These are phyloP conservation scores for Nigrograna mackinnonii DNA, from an alignment of 2,329 filamentous ascomycete genomes.

Conservation along the genomic window DNA sequence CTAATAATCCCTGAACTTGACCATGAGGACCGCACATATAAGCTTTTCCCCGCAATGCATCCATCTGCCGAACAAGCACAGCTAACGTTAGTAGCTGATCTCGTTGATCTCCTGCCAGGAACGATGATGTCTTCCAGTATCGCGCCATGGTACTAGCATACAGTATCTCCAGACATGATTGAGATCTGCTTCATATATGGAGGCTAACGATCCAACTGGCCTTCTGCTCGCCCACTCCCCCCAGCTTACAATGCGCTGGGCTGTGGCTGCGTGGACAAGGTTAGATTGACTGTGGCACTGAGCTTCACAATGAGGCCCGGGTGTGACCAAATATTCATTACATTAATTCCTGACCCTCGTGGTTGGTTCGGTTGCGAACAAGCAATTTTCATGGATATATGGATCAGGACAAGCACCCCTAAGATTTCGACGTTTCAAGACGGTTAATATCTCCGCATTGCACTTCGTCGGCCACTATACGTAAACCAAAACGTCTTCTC, in stretches of 20 bases:
- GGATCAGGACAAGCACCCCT: conserved; percentile 12
- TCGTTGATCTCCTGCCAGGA: conserved; percentile 7
- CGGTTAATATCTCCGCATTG: conserved; percentile 25
- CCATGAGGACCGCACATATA: conserved; percentile 19
- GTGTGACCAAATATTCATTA: conserved; percentile 22
- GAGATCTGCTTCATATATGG: too few species aligned
- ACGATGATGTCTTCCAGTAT: conserved; percentile 2
- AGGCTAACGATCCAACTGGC: background rate
- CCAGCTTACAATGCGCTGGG: conserved; percentile 4
- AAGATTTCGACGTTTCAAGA: conserved; percentile 12
- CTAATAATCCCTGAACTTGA: conserved; percentile 11
- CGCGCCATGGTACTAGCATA: background rate
- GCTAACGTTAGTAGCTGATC: conserved; percentile 13
- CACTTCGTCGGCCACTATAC: conserved; percentile 22
- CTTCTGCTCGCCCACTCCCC: conserved; percentile 1
- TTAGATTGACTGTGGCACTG: conserved; percentile 14
- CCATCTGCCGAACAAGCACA: conserved; percentile 27
- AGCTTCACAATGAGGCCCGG: conserved; percentile 17
- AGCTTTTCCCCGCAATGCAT: conserved; percentile 36
- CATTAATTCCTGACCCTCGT: conserved; percentile 9
- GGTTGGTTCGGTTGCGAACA: conserved; percentile 22
- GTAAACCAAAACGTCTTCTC: conserved; percentile 19
- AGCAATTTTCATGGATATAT: conserved; percentile 28
- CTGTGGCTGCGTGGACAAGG: conserved; percentile 7
- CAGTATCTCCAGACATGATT: too few species aligned